Evolutionary conservation across 352 stramenopile species (phyloP).

Genomic region (Pythium coloratum): DNA sequence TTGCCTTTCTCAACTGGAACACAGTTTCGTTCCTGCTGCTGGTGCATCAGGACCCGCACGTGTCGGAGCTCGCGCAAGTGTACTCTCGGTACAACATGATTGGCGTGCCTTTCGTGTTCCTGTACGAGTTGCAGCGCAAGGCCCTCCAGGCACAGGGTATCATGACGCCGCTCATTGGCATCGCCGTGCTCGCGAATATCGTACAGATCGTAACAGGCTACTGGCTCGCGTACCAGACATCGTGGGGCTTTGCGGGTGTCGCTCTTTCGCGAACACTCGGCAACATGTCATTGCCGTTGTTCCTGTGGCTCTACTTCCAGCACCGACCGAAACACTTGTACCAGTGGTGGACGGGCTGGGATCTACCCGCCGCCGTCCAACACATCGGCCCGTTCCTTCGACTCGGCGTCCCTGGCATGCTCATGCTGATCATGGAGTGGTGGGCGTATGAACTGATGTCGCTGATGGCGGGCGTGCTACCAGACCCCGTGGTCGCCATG

Average conservation of each 20-base stretch:
- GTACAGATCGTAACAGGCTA: constrained; percentile 67
- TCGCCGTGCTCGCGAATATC: constrained; percentile 50
- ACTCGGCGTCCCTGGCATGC: constrained; percentile 57
- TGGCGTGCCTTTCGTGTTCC: constrained; percentile 25
- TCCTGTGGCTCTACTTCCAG: constrained; percentile 62
- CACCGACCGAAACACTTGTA: constrained; percentile 31
- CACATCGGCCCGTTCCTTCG: constrained; percentile 65
- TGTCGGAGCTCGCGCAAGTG: constrained; percentile 46
- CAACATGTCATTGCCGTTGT: constrained; percentile 51
- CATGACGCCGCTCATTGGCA: constrained; percentile 51
- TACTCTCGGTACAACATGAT: constrained; percentile 40
- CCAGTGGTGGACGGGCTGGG: constrained; percentile 69
- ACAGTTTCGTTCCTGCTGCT: constrained; percentile 42
- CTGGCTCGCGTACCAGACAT: constrained; percentile 70
- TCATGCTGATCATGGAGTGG: constrained; percentile 80
- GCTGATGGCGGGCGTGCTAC: constrained; percentile 69
- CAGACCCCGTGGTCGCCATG: constrained; percentile 58
- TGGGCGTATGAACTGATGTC: constrained; percentile 76
- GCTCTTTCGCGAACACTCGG: constrained; percentile 64
- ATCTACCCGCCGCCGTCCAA: constrained; percentile 43
- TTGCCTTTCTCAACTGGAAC: constrained; percentile 59
- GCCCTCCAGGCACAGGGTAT: constrained; percentile 69
- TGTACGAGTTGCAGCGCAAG: constrained; percentile 64
- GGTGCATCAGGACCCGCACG: constrained; percentile 49
- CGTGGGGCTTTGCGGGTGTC: constrained; percentile 73